These are phyloP conservation scores for Agarophyton chilense DNA, from an alignment of 23 red algal genomes.

Conservation along the genomic window DNA sequence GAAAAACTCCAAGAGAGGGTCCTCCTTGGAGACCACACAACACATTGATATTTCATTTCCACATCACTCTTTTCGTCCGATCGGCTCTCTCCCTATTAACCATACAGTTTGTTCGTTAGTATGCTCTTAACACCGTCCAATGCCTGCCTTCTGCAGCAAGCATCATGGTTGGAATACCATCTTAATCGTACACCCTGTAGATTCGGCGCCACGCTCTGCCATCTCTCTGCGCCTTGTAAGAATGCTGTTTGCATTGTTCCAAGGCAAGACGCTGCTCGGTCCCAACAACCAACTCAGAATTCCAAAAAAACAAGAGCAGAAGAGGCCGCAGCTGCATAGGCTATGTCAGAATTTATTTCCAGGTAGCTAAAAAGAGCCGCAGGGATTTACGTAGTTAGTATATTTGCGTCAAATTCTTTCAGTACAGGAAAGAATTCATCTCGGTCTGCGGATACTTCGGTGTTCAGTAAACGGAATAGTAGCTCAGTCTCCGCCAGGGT, in stretches of 20 bases:
- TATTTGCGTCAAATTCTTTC: conserved; percentile 1
- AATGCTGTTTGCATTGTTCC: conserved; percentile 14
- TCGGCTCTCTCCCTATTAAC: neutral
- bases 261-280: conserved; percentile 60
- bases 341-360: neutral
- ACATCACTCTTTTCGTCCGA: neutral
- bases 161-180: conserved; percentile 60
- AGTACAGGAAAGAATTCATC: neutral
- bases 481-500: conserved; percentile 5
- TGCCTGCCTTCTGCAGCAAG: conserved; percentile 11
- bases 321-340: conserved; percentile 20
- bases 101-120: conserved; percentile 19
- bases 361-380: conserved; percentile 35
- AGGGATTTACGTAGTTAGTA: conserved; percentile 42
- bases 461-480: conserved; percentile 1
- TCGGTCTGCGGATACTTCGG: neutral
- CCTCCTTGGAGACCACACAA: conserved; percentile 1
- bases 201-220: conserved; percentile 32
- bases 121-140: conserved; percentile 29
- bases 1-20: conserved; percentile 21
- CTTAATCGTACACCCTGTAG: conserved; percentile 37
- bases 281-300: conserved; percentile 52
- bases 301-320: conserved; percentile 20
- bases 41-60: neutral
- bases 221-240: neutral